Percentiles rank a stretch among this genome's conserved stretches.
Conservation (phyloP, 2,329 filamentous ascomycete species). For the Ceratocystis colombiana region DNA sequence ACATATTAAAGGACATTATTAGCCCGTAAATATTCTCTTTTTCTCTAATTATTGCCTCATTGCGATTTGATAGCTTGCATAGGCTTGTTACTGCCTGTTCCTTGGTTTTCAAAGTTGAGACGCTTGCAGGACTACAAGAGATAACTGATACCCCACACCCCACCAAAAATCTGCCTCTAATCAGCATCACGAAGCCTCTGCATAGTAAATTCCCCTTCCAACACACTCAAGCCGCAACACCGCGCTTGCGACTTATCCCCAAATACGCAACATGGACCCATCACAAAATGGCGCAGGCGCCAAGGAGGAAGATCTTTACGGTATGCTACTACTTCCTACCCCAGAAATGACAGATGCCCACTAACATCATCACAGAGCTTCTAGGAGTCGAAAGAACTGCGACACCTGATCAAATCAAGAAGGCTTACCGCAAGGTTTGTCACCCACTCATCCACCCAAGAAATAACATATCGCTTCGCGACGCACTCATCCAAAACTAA, state of each 20-base stretch:
- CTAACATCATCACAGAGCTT: constrained; percentile 48
- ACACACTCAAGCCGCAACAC: constrained; percentile 17
- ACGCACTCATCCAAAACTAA: too few species aligned
- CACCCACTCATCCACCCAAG: background rate
- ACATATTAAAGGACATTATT: too few species aligned
- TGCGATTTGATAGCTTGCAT: background rate
- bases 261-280: background rate
- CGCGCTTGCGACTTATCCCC: constrained; percentile 11
- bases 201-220: background rate
- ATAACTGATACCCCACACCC: constrained; percentile 21
- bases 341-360: background rate
- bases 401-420: constrained; percentile 74
- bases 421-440: constrained; percentile 87
- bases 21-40: background rate
- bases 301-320: constrained; percentile 51
- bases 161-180: constrained; percentile 22
- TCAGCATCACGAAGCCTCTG: constrained; percentile 12
- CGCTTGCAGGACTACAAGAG: background rate
- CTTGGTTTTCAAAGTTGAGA: background rate
- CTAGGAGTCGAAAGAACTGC: constrained; percentile 65
- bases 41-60: background rate
- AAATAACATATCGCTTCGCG: constrained; percentile 12
- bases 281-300: constrained; percentile 26
- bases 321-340: constrained; percentile 34
- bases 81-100: constrained; percentile 1